These are phyloP conservation scores for Ustilago trichophora DNA, from an alignment of 1,284 basidiomycete genomes.

Conservation along the genomic window DNA sequence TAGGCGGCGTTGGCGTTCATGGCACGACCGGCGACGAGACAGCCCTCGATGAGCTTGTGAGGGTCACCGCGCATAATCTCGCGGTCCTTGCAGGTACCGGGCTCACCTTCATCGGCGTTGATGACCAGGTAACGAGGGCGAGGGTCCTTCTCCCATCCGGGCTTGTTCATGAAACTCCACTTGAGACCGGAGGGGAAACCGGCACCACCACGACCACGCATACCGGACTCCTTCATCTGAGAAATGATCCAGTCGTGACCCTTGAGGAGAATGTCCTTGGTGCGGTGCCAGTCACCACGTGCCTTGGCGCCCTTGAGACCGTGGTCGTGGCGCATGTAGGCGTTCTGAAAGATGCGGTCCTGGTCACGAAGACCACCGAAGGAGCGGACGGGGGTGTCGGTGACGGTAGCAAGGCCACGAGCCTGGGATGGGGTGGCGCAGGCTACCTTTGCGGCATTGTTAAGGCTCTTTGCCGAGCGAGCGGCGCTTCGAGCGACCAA, in stretches of 20 bases:
- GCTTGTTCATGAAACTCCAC: conserved; percentile 99
- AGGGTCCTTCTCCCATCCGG: conserved; percentile 93
- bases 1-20: conserved; percentile 99
- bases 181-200: conserved; percentile 97
- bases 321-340: conserved; percentile 65
- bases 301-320: conserved; percentile 71
- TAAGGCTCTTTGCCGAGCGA: conserved; percentile 43
- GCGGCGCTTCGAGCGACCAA: conserved; percentile 50
- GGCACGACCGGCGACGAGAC: conserved; percentile 92
- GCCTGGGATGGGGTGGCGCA: conserved; percentile 41
- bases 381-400: conserved; percentile 60
- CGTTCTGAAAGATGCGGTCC: conserved; percentile 67
- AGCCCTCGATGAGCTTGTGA: conserved; percentile 97
- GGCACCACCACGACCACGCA: conserved; percentile 94
- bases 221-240: conserved; percentile 92
- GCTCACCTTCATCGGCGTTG: conserved; percentile 98
- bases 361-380: conserved; percentile 64
- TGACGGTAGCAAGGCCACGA: conserved; percentile 63
- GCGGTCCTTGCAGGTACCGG: conserved; percentile 98
- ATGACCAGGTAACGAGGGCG: conserved; percentile 95
- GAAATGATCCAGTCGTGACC: conserved; percentile 98
- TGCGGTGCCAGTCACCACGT: conserved; percentile 96
- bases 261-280: conserved; percentile 93
- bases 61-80: conserved; percentile 98
- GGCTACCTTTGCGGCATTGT: conserved; percentile 40